Percentiles rank a stretch among this genome's conserved stretches.
Evolutionary conservation across 2,329 filamentous ascomycete species (phyloP).

Genomic region (Colletotrichum lindemuthianum): DNA sequence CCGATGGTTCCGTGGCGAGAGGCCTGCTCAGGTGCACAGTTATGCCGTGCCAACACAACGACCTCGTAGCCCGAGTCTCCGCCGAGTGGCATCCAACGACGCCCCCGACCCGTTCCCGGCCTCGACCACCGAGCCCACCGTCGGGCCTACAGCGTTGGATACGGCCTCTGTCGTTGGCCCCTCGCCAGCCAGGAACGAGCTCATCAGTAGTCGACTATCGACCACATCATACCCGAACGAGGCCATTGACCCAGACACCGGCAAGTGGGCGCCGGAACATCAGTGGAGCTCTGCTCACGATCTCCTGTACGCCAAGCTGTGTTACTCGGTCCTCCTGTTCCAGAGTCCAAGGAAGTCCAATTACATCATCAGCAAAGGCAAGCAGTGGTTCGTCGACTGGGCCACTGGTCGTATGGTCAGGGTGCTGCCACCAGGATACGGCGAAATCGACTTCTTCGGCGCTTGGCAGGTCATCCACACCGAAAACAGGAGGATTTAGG

Average conservation of each 20-base stretch:
- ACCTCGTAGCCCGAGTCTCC: slow-evolving; percentile 22
- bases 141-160: slow-evolving; percentile 18
- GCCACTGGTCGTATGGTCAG: slow-evolving; percentile 63
- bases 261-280: slow-evolving; percentile 67
- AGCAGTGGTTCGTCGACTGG: slow-evolving; percentile 70
- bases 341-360: slow-evolving; percentile 67
- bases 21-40: slow-evolving; percentile 42
- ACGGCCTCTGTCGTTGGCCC: slow-evolving; percentile 29
- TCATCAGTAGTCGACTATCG: slow-evolving; percentile 52
- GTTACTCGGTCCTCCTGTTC: slow-evolving; percentile 67
- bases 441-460: slow-evolving; percentile 59
- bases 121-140: slow-evolving; percentile 26
- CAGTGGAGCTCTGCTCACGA: slow-evolving; percentile 66
- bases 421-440: slow-evolving; percentile 64
- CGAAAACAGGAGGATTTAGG: slow-evolving; percentile 58
- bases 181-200: slow-evolving; percentile 30
- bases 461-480: slow-evolving; percentile 62
- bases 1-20: slow-evolving; percentile 58
- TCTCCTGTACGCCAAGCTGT: slow-evolving; percentile 68
- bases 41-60: slow-evolving; percentile 33
- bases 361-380: slow-evolving; percentile 66
- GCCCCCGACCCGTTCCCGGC: slow-evolving; percentile 19
- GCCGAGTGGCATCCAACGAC: slow-evolving; percentile 15
- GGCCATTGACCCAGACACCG: slow-evolving; percentile 58
- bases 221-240: slow-evolving; percentile 57